These are phyloP conservation scores for Raffaelea albimanens DNA, from an alignment of 2,329 filamentous ascomycete species.

Conservation along the genomic window DNA sequence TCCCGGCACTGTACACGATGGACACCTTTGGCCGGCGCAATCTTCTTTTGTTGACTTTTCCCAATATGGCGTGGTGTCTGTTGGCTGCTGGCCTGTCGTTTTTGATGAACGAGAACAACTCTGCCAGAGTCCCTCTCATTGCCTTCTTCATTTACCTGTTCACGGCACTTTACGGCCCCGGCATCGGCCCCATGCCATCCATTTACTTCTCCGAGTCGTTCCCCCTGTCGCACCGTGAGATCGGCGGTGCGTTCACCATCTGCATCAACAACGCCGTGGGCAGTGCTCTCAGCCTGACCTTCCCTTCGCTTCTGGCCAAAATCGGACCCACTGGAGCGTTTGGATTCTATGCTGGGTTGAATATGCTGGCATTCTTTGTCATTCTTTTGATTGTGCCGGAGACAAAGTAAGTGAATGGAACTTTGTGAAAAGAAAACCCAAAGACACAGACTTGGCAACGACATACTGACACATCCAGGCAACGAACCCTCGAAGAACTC, in stretches of 20 bases:
- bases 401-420: neutral
- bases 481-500: neutral
- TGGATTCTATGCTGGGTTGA: neutral
- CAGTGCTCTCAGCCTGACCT: neutral
- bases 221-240: neutral
- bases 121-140: conserved; percentile 33
- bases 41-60: conserved; percentile 56
- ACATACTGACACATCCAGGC: too few relatives aligned
- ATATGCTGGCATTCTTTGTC: neutral
- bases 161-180: conserved; percentile 17
- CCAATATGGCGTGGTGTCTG: conserved; percentile 54
- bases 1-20: conserved; percentile 55
- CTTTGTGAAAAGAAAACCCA: too few relatives aligned
- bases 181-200: conserved; percentile 58
- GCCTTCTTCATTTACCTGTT: conserved; percentile 29
- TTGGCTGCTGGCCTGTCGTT: conserved; percentile 46
- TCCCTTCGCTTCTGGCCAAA: neutral
- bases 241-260: neutral
- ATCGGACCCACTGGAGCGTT: neutral
- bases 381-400: neutral
- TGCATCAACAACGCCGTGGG: neutral
- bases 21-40: conserved; percentile 56
- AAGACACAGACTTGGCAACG: too few relatives aligned
- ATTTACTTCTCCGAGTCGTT: neutral
- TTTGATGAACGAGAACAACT: conserved; percentile 26